Conservation (phyloP, 225 moss, liverwort and hornwort species). For the Polytrichum commune region DNA sequence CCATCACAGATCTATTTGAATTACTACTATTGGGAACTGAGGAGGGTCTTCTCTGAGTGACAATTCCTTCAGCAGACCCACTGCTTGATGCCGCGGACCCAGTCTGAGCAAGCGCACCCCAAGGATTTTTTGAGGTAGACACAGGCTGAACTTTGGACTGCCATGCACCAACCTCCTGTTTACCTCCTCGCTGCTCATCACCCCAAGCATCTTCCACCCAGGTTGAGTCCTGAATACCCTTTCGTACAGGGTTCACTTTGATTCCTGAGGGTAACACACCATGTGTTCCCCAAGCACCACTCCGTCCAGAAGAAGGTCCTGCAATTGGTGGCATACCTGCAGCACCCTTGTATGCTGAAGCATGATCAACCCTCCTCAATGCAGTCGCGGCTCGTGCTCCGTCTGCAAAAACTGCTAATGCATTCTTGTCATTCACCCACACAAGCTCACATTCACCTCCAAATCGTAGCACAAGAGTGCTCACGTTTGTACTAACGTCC, state of each 20-base stretch:
- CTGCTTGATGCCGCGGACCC: neutral
- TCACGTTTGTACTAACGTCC: constrained; percentile 67
- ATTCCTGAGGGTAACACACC: constrained; percentile 20
- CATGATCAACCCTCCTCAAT: constrained; percentile 83
- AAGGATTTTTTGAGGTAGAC: constrained; percentile 67
- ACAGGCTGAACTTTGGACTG: constrained; percentile 65
- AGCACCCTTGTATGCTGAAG: constrained; percentile 84
- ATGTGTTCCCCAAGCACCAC: constrained; percentile 62
- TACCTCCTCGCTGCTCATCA: constrained; percentile 46
- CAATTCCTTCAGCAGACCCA: constrained; percentile 25
- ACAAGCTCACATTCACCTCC: constrained; percentile 98
- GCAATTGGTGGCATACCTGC: constrained; percentile 60
- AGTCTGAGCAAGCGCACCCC: constrained; percentile 57
- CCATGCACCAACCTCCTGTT: constrained; percentile 68
- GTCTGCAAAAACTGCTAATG: constrained; percentile 86
- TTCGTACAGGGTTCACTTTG: constrained; percentile 41
- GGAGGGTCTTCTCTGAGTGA: constrained; percentile 15
- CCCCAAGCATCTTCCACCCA: constrained; percentile 98
- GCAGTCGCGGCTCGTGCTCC: constrained; percentile 86
- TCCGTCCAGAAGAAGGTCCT: constrained; percentile 34
- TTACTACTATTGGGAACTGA: constrained; percentile 11
- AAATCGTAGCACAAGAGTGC: constrained; percentile 85
- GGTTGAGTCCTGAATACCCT: constrained; percentile 70
- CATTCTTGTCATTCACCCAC: constrained; percentile 95
- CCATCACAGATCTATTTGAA: constrained; percentile 2